Conservation (phyloP, 345 rosid species). For the Ceriops decandra region DNA sequence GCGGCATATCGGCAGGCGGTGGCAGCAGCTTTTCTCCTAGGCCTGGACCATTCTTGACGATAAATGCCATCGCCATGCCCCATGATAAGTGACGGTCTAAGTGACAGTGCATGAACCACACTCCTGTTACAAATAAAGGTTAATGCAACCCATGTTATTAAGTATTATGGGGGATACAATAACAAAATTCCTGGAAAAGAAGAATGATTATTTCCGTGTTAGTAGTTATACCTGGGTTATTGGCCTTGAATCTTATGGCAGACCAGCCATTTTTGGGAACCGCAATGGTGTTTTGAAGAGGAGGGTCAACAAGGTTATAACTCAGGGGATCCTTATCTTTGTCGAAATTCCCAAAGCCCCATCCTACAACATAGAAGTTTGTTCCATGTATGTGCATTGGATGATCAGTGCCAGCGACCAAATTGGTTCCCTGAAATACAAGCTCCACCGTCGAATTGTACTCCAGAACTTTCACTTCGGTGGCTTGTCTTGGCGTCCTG, state of each 20-base stretch:
- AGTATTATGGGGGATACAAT: background rate
- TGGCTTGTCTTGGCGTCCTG: constrained; percentile 41
- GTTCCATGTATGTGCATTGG: constrained; percentile 41
- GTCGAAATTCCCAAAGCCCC: constrained; percentile 26
- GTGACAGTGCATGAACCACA: constrained; percentile 74
- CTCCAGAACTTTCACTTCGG: constrained; percentile 27
- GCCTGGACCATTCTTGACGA: constrained; percentile 42
- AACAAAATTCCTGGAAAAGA: background rate
- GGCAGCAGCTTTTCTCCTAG: constrained; percentile 36
- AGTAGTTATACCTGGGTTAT: constrained; percentile 7
- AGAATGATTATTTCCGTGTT: background rate
- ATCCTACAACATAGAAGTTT: constrained; percentile 30
- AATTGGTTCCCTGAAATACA: constrained; percentile 35
- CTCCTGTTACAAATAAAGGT: constrained; percentile 33
- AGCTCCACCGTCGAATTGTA: constrained; percentile 31
- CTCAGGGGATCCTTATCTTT: constrained; percentile 18
- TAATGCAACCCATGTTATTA: background rate
- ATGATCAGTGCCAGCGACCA: constrained; percentile 28
- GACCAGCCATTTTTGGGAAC: constrained; percentile 18
- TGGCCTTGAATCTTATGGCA: constrained; percentile 14
- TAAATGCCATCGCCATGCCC: constrained; percentile 62
- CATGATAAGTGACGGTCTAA: constrained; percentile 55
- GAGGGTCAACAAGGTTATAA: constrained; percentile 36
- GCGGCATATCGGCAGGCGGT: constrained; percentile 53
- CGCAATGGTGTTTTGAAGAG: constrained; percentile 15